A percentile compares a stretch with the other conserved stretches of the same genome.
Evolutionary conservation across 2,329 filamentous ascomycete species (phyloP).

Genomic region (Colletotrichum costaricense): DNA sequence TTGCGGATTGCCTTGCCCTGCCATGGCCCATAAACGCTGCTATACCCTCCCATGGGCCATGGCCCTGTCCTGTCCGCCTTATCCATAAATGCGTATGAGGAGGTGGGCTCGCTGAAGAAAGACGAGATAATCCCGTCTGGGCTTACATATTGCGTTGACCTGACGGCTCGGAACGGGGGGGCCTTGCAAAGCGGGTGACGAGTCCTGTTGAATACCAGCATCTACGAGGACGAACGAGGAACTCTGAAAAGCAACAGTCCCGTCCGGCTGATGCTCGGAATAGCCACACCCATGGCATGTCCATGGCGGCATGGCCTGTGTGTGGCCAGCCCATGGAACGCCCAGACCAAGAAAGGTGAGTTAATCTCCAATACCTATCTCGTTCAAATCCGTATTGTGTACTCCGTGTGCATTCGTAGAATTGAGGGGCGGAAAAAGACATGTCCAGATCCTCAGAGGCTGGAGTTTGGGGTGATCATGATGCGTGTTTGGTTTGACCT

Average conservation of each 20-base stretch:
- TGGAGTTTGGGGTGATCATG: neutral
- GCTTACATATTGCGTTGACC: neutral
- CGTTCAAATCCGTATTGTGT: neutral
- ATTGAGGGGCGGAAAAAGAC: neutral
- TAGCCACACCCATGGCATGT: slow-evolving; percentile 20
- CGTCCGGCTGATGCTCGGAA: slow-evolving; percentile 20
- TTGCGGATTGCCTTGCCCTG: neutral
- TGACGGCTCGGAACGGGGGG: neutral
- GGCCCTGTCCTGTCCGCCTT: slow-evolving; percentile 2
- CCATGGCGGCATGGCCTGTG: slow-evolving; percentile 10
- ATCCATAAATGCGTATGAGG: neutral
- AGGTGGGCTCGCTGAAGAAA: neutral
- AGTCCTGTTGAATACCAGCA: neutral
- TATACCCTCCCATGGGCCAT: neutral
- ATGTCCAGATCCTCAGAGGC: neutral
- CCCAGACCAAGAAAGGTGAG: slow-evolving; percentile 6
- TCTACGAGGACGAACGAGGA: neutral
- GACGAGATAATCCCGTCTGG: neutral
- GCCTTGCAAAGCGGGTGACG: neutral
- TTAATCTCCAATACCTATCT: slow-evolving; percentile 2
- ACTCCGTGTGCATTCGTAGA: neutral
- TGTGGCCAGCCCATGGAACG: slow-evolving; percentile 6
- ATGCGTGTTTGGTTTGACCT: neutral
- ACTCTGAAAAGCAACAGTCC: neutral
- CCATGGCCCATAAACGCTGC: neutral